Conservation (phyloP, 2,329 filamentous ascomycete species). For the Huntiella moniliformis region DNA sequence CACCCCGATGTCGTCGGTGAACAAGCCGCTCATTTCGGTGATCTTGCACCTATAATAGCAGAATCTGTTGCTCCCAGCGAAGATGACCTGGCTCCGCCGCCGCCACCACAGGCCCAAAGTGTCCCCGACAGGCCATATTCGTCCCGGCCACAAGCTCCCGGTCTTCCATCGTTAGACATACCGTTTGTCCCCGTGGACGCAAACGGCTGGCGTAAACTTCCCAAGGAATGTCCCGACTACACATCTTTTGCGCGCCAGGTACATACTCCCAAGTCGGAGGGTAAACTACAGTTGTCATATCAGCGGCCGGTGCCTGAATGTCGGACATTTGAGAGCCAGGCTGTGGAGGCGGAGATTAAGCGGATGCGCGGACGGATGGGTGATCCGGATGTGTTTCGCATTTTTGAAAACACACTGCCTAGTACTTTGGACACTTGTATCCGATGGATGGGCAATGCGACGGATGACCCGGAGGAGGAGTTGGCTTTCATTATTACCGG, state of each 20-base stretch:
- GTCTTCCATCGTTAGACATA: neutral
- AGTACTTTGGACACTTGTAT: constrained; percentile 72
- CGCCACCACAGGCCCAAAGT: neutral
- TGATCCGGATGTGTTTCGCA: constrained; percentile 48
- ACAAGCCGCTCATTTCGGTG: neutral
- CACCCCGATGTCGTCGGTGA: neutral
- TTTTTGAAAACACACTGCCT: constrained; percentile 71
- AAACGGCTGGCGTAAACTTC: constrained; percentile 4
- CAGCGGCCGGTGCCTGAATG: constrained; percentile 61
- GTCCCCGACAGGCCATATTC: neutral
- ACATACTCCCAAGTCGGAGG: constrained; percentile 58
- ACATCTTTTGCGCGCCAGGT: constrained; percentile 3
- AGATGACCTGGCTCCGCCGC: neutral
- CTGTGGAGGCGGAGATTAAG: constrained; percentile 11
- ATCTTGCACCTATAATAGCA: neutral
- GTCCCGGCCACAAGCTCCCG: neutral
- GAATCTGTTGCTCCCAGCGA: neutral
- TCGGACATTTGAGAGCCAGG: constrained; percentile 37
- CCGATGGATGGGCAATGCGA: constrained; percentile 50
- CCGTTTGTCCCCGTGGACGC: neutral
- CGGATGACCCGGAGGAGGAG: constrained; percentile 31
- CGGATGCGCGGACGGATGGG: constrained; percentile 22
- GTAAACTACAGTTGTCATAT: constrained; percentile 56
- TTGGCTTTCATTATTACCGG: constrained; percentile 69
- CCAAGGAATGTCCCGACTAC: constrained; percentile 10